Conservation (phyloP, 2,329 filamentous ascomycete genomes). For the Aspergillus novoparasiticus region DNA sequence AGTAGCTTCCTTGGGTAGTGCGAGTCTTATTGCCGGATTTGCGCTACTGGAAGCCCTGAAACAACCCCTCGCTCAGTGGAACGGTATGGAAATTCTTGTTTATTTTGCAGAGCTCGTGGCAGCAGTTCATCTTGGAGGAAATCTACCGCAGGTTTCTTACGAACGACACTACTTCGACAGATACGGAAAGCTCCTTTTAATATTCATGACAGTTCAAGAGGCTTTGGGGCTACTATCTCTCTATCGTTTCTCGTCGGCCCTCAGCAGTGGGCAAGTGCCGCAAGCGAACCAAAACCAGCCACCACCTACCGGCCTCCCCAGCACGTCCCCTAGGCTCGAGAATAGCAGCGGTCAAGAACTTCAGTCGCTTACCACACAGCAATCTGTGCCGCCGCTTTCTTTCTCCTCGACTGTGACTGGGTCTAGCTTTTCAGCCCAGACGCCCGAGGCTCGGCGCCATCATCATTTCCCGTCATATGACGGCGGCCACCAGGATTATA, state of each 20-base stretch:
- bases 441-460: constrained; percentile 28
- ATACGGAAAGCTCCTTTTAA: constrained; percentile 41
- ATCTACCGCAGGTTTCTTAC: constrained; percentile 33
- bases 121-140: constrained; percentile 41
- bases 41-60: constrained; percentile 42
- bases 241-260: constrained; percentile 18
- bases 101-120: constrained; percentile 41
- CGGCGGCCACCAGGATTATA: constrained; percentile 27
- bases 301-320: constrained; percentile 1
- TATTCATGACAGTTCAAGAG: constrained; percentile 45
- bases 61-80: constrained; percentile 40
- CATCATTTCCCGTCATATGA: constrained; percentile 25
- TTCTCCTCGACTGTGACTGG: constrained; percentile 31
- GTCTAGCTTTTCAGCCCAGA: constrained; percentile 31
- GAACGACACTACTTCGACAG: constrained; percentile 41
- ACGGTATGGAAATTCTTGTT: constrained; percentile 42
- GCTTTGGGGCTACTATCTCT: constrained; percentile 33
- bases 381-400: constrained; percentile 30
- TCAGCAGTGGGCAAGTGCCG: constrained; percentile 10
- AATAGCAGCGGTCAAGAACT: constrained; percentile 15
- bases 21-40: constrained; percentile 44
- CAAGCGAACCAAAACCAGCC: constrained; percentile 9
- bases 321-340: constrained; percentile 14
- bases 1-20: constrained; percentile 39
- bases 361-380: constrained; percentile 26